These are phyloP conservation scores for Sinapis alba DNA, from an alignment of 441 rosid genomes.

Conservation along the genomic window DNA sequence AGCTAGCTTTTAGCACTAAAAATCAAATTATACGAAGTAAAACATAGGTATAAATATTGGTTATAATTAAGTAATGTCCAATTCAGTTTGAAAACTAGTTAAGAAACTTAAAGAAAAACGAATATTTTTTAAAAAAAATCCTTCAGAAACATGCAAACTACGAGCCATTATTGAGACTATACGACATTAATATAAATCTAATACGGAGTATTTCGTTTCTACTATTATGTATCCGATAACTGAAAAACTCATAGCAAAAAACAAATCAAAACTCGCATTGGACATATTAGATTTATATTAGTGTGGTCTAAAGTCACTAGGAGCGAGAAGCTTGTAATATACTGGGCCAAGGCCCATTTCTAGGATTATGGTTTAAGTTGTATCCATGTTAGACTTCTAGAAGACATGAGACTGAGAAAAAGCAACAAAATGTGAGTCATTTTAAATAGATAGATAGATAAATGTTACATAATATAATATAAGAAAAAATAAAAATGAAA, in stretches of 20 bases:
- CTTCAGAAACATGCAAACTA: background rate
- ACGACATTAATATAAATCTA: background rate
- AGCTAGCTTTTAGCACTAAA: background rate
- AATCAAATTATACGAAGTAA: background rate
- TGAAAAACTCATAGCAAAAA: background rate
- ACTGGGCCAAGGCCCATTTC: conserved; percentile 11
- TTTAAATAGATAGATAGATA: conserved; percentile 10
- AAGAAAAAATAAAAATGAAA: background rate
- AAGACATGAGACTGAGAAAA: background rate
- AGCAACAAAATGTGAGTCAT: background rate
- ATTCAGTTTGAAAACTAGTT: background rate
- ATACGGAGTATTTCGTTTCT: background rate
- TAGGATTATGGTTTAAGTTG: background rate
- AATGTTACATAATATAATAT: background rate
- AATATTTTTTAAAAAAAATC: background rate
- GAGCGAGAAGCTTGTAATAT: background rate
- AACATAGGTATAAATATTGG: background rate
- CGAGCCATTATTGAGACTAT: background rate
- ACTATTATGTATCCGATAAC: background rate
- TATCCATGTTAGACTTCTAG: conserved; percentile 23
- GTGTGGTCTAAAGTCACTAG: no score
- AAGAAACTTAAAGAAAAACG: background rate
- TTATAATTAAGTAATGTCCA: background rate
- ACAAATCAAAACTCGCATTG: background rate
- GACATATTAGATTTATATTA: no score